A percentile compares a stretch with the other conserved stretches of the same genome.
Evolutionary conservation across 176 grass and related monocot genomes (phyloP).

Genomic region (Ananas comosus): DNA sequence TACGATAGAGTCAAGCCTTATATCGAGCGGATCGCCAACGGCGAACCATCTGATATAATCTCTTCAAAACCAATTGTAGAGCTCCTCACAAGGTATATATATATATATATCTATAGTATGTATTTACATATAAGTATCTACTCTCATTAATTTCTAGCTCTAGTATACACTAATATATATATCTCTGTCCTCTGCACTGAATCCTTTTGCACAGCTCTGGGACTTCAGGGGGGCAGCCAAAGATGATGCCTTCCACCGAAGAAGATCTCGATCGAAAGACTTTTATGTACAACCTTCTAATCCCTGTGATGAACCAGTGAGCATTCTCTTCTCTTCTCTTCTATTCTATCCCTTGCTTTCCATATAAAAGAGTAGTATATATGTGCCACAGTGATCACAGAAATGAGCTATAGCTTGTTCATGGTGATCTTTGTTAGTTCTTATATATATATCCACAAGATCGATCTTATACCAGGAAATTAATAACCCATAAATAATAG

Average conservation of each 20-base stretch:
- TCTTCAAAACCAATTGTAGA: constrained; percentile 53
- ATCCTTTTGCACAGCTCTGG: constrained; percentile 36
- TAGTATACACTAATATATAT: too few species aligned
- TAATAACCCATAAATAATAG: too few species aligned
- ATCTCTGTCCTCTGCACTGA: background rate
- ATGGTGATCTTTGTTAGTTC: too few species aligned
- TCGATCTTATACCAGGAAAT: too few species aligned
- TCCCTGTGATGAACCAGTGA: constrained; percentile 62
- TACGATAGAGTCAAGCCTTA: constrained; percentile 64
- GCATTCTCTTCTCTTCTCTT: background rate
- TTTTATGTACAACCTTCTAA: constrained; percentile 67
- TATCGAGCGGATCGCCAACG: constrained; percentile 64
- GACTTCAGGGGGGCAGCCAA: constrained; percentile 66
- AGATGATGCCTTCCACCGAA: constrained; percentile 67
- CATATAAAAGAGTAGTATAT: background rate
- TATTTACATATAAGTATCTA: background rate
- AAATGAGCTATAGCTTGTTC: too few species aligned
- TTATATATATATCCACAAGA: too few species aligned
- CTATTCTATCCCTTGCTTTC: background rate
- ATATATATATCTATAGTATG: background rate
- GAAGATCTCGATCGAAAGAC: constrained; percentile 76
- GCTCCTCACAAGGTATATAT: constrained; percentile 56
- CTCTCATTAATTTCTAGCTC: too few species aligned
- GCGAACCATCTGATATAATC: constrained; percentile 47
- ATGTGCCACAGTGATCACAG: constrained; percentile 8